phyloP scores from a whole-genome alignment of 2,329 filamentous ascomycete genomes.

The Canariomyces notabilis region DNA sequence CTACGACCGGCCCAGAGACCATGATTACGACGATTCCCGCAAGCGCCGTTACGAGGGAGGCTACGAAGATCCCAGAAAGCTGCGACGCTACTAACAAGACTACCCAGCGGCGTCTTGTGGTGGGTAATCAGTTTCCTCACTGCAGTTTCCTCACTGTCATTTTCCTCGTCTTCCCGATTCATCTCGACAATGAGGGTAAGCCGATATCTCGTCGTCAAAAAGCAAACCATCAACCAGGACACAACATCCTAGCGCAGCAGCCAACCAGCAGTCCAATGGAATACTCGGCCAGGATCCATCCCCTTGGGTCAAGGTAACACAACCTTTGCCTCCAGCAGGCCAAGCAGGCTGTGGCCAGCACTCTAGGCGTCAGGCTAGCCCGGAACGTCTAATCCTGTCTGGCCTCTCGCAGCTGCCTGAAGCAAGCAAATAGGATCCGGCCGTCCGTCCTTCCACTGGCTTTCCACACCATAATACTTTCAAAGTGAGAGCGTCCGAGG shows the following conservation, averaged over 20 bases:
- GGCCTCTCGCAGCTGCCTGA: background rate
- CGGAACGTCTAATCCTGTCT: background rate
- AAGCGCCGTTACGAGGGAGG: slow-evolving; percentile 72
- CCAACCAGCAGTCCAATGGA: background rate
- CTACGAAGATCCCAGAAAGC: slow-evolving; percentile 71
- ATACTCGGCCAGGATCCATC: slow-evolving; percentile 6
- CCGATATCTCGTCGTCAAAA: slow-evolving; percentile 9
- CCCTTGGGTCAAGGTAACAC: background rate
- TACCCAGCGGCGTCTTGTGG: slow-evolving; percentile 34
- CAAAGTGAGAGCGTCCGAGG: background rate
- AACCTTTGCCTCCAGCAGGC: background rate
- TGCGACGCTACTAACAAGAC: slow-evolving; percentile 57
- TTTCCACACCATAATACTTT: background rate
- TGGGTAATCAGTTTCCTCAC: slow-evolving; percentile 40
- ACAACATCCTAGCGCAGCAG: background rate
- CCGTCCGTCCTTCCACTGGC: background rate
- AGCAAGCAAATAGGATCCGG: background rate
- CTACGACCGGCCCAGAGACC: slow-evolving; percentile 44
- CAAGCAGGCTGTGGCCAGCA: background rate
- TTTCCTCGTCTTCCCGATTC: slow-evolving; percentile 22
- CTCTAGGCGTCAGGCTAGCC: background rate
- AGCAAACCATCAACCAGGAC: background rate
- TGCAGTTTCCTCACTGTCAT: slow-evolving; percentile 23
- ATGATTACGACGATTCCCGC: slow-evolving; percentile 53
- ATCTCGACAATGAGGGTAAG: slow-evolving; percentile 29